Percentiles rank a stretch among this genome's conserved stretches.
Conservation (phyloP, 768 basidiomycete genomes). For the Xerocomus potaroensis region DNA sequence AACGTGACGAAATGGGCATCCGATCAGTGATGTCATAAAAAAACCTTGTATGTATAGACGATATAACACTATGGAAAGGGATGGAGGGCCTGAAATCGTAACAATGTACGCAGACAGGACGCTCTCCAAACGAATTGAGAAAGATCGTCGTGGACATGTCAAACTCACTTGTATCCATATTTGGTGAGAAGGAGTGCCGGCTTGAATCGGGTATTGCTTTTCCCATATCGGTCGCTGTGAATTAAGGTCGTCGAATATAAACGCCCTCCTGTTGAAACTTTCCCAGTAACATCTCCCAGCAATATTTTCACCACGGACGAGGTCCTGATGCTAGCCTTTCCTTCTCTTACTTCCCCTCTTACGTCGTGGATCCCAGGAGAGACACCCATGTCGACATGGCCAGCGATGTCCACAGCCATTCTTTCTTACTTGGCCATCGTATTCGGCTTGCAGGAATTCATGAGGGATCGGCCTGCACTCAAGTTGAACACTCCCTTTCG, state of each 20-base stretch:
- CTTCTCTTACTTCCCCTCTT: slow-evolving; percentile 48
- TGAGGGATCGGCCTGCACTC: slow-evolving; percentile 68
- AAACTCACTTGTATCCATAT: background rate
- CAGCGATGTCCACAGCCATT: slow-evolving; percentile 65
- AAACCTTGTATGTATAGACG: no score
- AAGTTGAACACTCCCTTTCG: slow-evolving; percentile 77
- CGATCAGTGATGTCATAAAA: background rate
- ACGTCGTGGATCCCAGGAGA: slow-evolving; percentile 65
- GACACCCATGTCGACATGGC: slow-evolving; percentile 76
- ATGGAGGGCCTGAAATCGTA: no score
- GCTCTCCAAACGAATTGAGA: no score
- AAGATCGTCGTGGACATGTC: no score
- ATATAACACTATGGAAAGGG: no score
- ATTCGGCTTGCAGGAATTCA: slow-evolving; percentile 75
- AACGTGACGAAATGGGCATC: background rate
- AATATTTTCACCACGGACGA: slow-evolving; percentile 6
- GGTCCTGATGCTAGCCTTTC: background rate
- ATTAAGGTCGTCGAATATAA: background rate
- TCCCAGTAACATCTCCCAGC: background rate
- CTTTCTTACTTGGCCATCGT: slow-evolving; percentile 77
- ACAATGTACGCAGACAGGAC: no score
- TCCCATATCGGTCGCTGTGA: background rate
- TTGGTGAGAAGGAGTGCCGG: background rate
- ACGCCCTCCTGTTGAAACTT: background rate
- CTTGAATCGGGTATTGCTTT: background rate